These are phyloP conservation scores for Metarhizium album DNA, from an alignment of 2,329 filamentous ascomycete species.

Conservation along the genomic window DNA sequence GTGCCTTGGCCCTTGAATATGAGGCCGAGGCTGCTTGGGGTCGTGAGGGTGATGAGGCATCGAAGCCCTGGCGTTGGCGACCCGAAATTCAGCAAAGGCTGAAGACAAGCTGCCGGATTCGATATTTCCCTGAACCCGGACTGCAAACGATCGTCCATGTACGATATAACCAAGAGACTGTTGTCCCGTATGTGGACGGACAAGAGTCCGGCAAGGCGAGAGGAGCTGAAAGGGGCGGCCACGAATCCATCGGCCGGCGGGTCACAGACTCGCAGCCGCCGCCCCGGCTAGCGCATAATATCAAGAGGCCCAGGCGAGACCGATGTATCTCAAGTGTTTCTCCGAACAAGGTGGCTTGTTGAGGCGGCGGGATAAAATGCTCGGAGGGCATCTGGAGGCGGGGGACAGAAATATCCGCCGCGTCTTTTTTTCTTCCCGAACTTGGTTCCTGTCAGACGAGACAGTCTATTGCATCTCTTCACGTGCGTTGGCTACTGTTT, in stretches of 20 bases:
- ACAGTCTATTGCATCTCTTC: neutral
- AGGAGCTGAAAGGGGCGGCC: neutral
- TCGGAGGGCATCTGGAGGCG: too few species aligned
- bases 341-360: neutral
- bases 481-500: neutral
- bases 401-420: too few species aligned
- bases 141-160: too few species aligned
- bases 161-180: neutral
- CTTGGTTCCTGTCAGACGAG: neutral
- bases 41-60: too few species aligned
- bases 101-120: too few species aligned
- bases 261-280: neutral
- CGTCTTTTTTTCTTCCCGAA: neutral
- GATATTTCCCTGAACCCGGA: too few species aligned
- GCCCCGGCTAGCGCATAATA: neutral
- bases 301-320: neutral
- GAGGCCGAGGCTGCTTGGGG: too few species aligned
- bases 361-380: neutral
- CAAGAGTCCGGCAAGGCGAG: neutral
- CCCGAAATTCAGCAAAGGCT: too few species aligned
- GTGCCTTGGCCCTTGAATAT: too few species aligned
- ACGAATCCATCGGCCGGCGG: slow-evolving; percentile 1
- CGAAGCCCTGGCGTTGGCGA: too few species aligned
- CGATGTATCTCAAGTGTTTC: neutral
- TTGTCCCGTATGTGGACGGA: too few species aligned